Conservation (phyloP, 805 yeast species). For the Brettanomyces bruxellensis region DNA sequence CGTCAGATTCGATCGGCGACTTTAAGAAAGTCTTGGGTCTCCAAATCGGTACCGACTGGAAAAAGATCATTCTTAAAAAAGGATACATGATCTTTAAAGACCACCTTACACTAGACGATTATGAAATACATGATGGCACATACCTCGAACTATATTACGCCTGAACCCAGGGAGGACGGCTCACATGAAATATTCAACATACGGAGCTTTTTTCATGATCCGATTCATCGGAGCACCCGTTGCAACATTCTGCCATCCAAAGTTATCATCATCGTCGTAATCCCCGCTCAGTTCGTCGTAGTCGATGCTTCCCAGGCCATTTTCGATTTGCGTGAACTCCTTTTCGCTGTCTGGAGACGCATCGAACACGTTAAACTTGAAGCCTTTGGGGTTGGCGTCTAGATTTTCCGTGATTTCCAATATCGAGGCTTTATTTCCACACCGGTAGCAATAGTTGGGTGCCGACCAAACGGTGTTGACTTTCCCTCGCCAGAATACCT, state of each 20-base stretch:
- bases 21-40: slow-evolving; percentile 76
- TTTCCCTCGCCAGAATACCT: slow-evolving; percentile 80
- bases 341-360: slow-evolving; percentile 91
- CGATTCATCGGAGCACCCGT: slow-evolving; percentile 10
- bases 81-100: slow-evolving; percentile 82
- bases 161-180: slow-evolving; percentile 15
- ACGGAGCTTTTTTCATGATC: slow-evolving; percentile 27
- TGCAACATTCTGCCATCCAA: slow-evolving; percentile 4
- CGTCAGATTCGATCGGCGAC: slow-evolving; percentile 81
- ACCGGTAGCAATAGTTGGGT: slow-evolving; percentile 93
- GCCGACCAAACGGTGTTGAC: slow-evolving; percentile 98
- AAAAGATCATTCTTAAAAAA: slow-evolving; percentile 65
- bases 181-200: slow-evolving; percentile 33
- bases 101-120: slow-evolving; percentile 87
- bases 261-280: slow-evolving; percentile 9
- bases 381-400: slow-evolving; percentile 53
- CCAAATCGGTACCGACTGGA: slow-evolving; percentile 71
- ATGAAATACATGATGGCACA: slow-evolving; percentile 86
- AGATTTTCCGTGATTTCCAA: slow-evolving; percentile 55
- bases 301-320: slow-evolving; percentile 11
- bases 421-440: slow-evolving; percentile 98
- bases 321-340: slow-evolving; percentile 34
- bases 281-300: slow-evolving; percentile 19
- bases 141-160: slow-evolving; percentile 77
- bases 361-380: slow-evolving; percentile 81